Evolutionary conservation across 345 rosid species (phyloP).

Genomic region (Melaleuca alternifolia): DNA sequence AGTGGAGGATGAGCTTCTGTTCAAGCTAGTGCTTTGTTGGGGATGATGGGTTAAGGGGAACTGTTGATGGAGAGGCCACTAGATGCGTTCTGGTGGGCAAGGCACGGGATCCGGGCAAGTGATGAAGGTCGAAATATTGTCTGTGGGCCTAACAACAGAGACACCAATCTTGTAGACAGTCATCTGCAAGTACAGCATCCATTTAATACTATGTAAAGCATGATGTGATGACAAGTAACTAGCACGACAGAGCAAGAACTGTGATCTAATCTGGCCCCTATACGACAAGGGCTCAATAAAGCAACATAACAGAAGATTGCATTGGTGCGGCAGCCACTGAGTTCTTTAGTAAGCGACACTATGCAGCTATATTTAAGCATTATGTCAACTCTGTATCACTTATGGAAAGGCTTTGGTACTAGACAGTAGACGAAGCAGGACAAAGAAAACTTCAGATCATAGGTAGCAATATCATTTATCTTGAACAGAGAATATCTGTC

Average conservation of each 20-base stretch:
- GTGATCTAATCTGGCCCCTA: neutral
- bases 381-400: neutral
- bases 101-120: constrained; percentile 6
- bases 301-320: neutral
- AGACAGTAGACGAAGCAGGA: neutral
- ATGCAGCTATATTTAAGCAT: neutral
- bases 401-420: too few species aligned
- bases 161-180: constrained; percentile 1
- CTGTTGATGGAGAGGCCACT: constrained; percentile 5
- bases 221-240: neutral
- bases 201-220: neutral
- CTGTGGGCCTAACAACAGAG: constrained; percentile 13
- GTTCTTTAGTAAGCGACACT: neutral
- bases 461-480: neutral
- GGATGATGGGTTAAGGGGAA: neutral
- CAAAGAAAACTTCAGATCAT: neutral
- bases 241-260: neutral
- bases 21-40: neutral
- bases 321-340: neutral
- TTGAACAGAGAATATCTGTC: neutral
- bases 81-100: constrained; percentile 5
- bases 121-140: constrained; percentile 9
- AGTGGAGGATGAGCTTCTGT: neutral
- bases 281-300: neutral
- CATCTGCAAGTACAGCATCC: neutral